phyloP scores from a whole-genome alignment of 2,329 filamentous ascomycete genomes.

The Geosmithia putterillii region DNA sequence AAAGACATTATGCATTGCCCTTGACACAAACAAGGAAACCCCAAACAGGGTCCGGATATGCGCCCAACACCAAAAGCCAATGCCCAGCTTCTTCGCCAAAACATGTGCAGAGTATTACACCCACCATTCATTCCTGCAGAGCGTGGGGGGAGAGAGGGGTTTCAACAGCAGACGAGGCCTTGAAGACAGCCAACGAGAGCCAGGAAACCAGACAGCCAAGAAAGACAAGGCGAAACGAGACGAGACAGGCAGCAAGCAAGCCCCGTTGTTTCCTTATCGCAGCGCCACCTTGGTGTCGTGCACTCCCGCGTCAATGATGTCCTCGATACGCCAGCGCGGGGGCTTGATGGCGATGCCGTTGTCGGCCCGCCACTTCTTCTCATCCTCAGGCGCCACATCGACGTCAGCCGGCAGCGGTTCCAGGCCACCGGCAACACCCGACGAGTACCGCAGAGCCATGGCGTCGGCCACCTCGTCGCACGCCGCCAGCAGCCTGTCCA shows the following conservation, averaged over 20 bases:
- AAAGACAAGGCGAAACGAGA: not conserved
- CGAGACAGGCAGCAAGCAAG: too few species aligned
- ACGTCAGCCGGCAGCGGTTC: conserved; percentile 63
- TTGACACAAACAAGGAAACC: too few species aligned
- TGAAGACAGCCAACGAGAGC: too few species aligned
- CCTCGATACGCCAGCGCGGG: conserved; percentile 75
- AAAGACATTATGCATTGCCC: not conserved
- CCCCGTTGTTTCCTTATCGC: conserved; percentile 44
- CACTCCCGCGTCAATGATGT: conserved; percentile 64
- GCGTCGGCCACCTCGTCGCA: conserved; percentile 90
- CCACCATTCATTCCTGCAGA: conserved; percentile 4
- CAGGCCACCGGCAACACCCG: conserved; percentile 80
- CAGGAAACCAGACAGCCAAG: conserved; percentile 7
- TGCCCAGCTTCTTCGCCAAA: not conserved
- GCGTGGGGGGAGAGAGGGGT: too few species aligned
- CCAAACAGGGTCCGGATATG: not conserved
- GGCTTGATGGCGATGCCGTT: conserved; percentile 57
- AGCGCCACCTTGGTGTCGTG: conserved; percentile 64
- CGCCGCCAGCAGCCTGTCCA: conserved; percentile 77
- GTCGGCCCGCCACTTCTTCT: conserved; percentile 52
- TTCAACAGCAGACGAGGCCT: too few species aligned
- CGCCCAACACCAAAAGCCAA: conserved; percentile 1
- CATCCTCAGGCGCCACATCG: conserved; percentile 56
- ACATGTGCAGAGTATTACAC: not conserved
- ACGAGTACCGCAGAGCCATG: conserved; percentile 94